phyloP scores from a whole-genome alignment of 2,329 filamentous ascomycete genomes.

The Microdochium paspali region DNA sequence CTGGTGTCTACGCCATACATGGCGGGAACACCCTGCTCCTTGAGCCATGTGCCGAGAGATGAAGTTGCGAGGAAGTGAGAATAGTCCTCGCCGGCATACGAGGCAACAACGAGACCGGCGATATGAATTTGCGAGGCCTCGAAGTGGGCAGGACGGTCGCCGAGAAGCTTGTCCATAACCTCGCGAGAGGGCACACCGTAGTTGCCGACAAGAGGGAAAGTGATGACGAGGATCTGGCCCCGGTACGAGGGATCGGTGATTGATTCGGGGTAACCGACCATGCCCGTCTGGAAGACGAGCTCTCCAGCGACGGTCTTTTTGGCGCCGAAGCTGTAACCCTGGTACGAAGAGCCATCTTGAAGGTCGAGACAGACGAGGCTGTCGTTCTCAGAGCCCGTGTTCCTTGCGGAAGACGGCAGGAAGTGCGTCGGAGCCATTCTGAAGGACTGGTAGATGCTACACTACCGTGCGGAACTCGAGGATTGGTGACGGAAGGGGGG shows the following conservation, averaged over 20 bases:
- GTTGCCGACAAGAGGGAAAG: conserved; percentile 91
- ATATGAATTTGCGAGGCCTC: conserved; percentile 91
- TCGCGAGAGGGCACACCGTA: conserved; percentile 92
- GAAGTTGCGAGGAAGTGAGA: conserved; percentile 89
- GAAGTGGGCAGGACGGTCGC: conserved; percentile 83
- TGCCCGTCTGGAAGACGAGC: conserved; percentile 98
- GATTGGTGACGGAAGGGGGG: not conserved
- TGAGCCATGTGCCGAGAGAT: conserved; percentile 88
- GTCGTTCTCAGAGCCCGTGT: conserved; percentile 42
- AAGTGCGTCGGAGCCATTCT: conserved; percentile 28
- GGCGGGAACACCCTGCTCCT: conserved; percentile 88
- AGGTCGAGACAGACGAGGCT: conserved; percentile 80
- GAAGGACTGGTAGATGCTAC: not conserved
- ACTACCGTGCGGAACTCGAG: not conserved
- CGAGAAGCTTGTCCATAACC: conserved; percentile 72
- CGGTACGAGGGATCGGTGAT: conserved; percentile 82
- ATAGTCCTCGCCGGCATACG: conserved; percentile 89
- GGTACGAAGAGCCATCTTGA: conserved; percentile 81
- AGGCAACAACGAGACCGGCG: conserved; percentile 80
- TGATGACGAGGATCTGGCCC: conserved; percentile 92
- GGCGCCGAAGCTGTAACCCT: conserved; percentile 94
- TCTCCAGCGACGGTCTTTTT: conserved; percentile 91
- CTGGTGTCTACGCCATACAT: conserved; percentile 94
- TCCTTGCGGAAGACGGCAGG: conserved; percentile 52
- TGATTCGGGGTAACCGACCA: conserved; percentile 97